Evolutionary conservation across 352 stramenopile species (phyloP).

Genomic region (Phytophthora crassamura): DNA sequence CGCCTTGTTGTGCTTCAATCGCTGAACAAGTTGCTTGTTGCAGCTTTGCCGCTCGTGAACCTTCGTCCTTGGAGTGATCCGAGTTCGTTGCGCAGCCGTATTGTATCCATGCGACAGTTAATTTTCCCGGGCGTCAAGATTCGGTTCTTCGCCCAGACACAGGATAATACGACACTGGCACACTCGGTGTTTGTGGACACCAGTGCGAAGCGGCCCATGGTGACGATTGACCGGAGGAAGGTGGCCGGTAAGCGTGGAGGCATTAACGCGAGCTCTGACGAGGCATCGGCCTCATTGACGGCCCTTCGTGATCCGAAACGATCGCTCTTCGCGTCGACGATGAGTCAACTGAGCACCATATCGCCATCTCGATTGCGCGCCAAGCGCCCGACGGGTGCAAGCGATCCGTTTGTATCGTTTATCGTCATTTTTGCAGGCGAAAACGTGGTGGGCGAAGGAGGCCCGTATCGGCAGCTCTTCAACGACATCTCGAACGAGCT

Average conservation of each 20-base stretch:
- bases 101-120: constrained; percentile 66
- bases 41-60: constrained; percentile 72
- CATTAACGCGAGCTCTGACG: constrained; percentile 4
- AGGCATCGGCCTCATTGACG: constrained; percentile 21
- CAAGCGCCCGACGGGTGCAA: constrained; percentile 78
- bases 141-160: constrained; percentile 67
- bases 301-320: constrained; percentile 51
- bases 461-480: constrained; percentile 82
- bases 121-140: constrained; percentile 84
- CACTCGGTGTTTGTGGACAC: constrained; percentile 51
- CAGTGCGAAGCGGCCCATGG: constrained; percentile 63
- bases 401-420: constrained; percentile 84
- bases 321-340: constrained; percentile 78
- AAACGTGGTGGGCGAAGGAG: constrained; percentile 83
- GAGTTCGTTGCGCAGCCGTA: constrained; percentile 53
- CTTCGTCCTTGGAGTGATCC: constrained; percentile 60
- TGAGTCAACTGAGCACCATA: constrained; percentile 58
- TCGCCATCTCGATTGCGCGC: constrained; percentile 58
- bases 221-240: constrained; percentile 73
- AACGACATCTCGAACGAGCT: constrained; percentile 79
- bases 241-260: constrained; percentile 44
- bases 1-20: constrained; percentile 65
- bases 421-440: constrained; percentile 80
- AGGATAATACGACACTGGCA: constrained; percentile 75
- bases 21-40: constrained; percentile 61